Percentiles rank a stretch among this genome's conserved stretches.
These are phyloP conservation scores for Gentiana dahurica DNA, from an alignment of 257 asterid genomes.

Conservation along the genomic window DNA sequence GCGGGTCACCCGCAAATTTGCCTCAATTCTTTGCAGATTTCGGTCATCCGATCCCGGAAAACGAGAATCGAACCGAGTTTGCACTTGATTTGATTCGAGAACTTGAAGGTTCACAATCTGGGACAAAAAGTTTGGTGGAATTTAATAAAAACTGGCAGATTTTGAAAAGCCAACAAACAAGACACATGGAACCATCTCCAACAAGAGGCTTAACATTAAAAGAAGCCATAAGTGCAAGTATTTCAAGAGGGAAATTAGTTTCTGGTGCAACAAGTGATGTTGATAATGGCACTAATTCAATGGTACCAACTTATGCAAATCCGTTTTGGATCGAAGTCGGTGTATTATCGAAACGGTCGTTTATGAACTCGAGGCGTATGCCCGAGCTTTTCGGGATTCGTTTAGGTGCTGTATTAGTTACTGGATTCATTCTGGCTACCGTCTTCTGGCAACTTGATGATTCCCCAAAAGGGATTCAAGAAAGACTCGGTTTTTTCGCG, in stretches of 20 bases:
- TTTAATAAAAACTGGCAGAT: constrained; percentile 52
- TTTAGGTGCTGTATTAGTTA: constrained; percentile 42
- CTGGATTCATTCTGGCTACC: constrained; percentile 59
- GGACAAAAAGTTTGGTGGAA: constrained; percentile 53
- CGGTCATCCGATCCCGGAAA: constrained; percentile 63
- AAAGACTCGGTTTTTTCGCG: constrained; percentile 52
- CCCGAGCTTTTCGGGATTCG: constrained; percentile 60
- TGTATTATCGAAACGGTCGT: constrained; percentile 38
- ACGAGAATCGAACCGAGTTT: constrained; percentile 54
- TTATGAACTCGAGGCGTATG: constrained; percentile 47
- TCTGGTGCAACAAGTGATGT: constrained; percentile 34
- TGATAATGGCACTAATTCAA: constrained; percentile 9
- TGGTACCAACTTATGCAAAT: constrained; percentile 58
- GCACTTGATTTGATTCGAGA: constrained; percentile 68
- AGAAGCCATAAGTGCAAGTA: constrained; percentile 65
- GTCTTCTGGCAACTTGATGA: constrained; percentile 62
- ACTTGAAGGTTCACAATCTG: constrained; percentile 51
- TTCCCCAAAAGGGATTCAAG: constrained; percentile 60
- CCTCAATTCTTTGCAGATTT: constrained; percentile 52
- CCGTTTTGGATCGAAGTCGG: constrained; percentile 51
- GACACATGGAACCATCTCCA: background rate
- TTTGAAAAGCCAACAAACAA: background rate
- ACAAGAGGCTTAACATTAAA: constrained; percentile 33
- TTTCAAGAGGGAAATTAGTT: constrained; percentile 66
- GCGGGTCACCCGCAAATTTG: constrained; percentile 52